Percentiles rank a stretch among this genome's conserved stretches.
Conservation (phyloP, 1,284 basidiomycete species). For the Omphalotus olearius region DNA sequence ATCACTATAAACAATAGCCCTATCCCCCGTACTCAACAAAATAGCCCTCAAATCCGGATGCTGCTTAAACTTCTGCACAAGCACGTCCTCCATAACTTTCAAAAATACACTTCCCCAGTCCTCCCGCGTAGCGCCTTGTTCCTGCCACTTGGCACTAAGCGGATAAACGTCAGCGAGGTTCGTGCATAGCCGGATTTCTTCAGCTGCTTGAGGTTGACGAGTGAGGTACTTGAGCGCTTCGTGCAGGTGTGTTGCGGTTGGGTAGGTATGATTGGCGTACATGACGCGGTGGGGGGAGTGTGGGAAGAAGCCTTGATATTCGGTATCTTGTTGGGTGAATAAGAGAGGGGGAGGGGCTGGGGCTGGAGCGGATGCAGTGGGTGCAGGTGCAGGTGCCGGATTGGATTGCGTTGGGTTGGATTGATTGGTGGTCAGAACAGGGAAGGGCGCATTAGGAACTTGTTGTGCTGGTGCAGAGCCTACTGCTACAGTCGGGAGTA, state of each 20-base stretch:
- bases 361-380: constrained; percentile 1
- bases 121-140: constrained; percentile 26
- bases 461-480: neutral
- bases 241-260: constrained; percentile 60
- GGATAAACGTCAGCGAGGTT: constrained; percentile 46
- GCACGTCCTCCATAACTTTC: constrained; percentile 35
- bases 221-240: constrained; percentile 64
- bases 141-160: constrained; percentile 36
- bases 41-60: constrained; percentile 30
- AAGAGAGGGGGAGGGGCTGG: constrained; percentile 19
- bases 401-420: constrained; percentile 5
- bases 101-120: constrained; percentile 54
- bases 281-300: constrained; percentile 53
- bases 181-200: constrained; percentile 41
- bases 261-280: constrained; percentile 47
- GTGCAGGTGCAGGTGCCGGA: constrained; percentile 4
- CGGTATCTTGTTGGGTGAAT: constrained; percentile 28
- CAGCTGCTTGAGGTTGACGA: constrained; percentile 43
- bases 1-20: constrained; percentile 25
- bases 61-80: constrained; percentile 40
- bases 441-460: constrained; percentile 1
- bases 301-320: constrained; percentile 45
- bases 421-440: constrained; percentile 7
- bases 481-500: neutral
- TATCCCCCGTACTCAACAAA: constrained; percentile 32